Conservation (phyloP, 768 basidiomycete species). For the Pisolithus microcarpus region DNA sequence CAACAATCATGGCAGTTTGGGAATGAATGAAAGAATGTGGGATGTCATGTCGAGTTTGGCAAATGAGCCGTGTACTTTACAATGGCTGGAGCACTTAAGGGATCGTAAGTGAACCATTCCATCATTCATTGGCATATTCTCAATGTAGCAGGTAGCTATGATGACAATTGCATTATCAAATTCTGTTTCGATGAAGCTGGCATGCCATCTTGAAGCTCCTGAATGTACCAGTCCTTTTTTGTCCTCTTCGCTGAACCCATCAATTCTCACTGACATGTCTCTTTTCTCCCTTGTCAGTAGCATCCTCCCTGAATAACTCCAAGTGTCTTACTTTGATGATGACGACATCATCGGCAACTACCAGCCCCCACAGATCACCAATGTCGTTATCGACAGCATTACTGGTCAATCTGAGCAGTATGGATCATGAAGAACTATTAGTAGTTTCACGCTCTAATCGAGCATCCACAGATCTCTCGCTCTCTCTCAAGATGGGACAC, state of each 20-base stretch:
- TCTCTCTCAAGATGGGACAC: too few relatives aligned
- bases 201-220: constrained; percentile 43
- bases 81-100: constrained; percentile 70
- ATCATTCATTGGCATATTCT: not conserved
- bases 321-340: constrained; percentile 7
- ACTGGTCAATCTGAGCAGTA: constrained; percentile 13
- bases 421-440: constrained; percentile 7
- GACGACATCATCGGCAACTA: constrained; percentile 5
- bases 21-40: constrained; percentile 38
- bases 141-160: constrained; percentile 32
- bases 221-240: constrained; percentile 22
- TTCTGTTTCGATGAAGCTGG: constrained; percentile 62
- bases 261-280: constrained; percentile 9
- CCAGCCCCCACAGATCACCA: constrained; percentile 14
- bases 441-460: not conserved
- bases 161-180: constrained; percentile 60
- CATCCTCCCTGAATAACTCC: constrained; percentile 21
- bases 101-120: too few relatives aligned
- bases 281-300: constrained; percentile 19
- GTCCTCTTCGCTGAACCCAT: constrained; percentile 6
- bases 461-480: not conserved
- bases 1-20: constrained; percentile 10
- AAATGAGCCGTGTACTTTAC: constrained; percentile 62
- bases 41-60: constrained; percentile 70
- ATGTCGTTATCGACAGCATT: constrained; percentile 14